phyloP scores from a whole-genome alignment of 2,329 filamentous ascomycete species.

The Periglandula ipomoeae region DNA sequence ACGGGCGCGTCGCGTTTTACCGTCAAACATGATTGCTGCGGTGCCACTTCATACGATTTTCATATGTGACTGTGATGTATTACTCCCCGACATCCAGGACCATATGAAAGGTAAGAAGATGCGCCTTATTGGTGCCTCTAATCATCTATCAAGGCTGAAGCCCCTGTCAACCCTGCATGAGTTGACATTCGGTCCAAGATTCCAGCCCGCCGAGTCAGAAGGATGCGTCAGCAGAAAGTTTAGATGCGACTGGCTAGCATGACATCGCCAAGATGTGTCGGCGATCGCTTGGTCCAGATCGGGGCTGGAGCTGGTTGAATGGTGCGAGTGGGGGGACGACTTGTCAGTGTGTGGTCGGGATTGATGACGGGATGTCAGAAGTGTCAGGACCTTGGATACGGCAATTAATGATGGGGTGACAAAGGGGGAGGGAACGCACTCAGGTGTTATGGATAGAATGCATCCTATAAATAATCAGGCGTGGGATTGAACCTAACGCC shows the following conservation, averaged over 20 bases:
- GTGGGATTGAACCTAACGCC: too few relatives aligned
- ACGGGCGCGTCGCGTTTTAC: neutral
- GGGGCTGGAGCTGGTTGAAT: slow-evolving; percentile 10
- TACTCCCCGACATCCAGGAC: neutral
- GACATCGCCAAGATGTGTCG: slow-evolving; percentile 16
- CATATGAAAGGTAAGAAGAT: neutral
- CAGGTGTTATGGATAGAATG: neutral
- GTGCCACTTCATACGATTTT: neutral
- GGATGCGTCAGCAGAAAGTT: slow-evolving; percentile 16
- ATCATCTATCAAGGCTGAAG: neutral
- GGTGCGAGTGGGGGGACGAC: neutral
- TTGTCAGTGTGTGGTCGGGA: slow-evolving; percentile 4
- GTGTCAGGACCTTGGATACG: neutral
- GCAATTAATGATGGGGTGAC: neutral
- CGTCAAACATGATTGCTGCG: neutral
- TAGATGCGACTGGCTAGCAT: slow-evolving; percentile 26
- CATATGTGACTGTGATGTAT: neutral
- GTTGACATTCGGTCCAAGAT: slow-evolving; percentile 11
- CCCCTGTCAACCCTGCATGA: slow-evolving; percentile 11
- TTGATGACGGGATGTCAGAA: neutral
- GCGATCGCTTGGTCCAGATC: slow-evolving; percentile 19
- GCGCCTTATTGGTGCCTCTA: neutral
- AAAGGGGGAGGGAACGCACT: neutral
- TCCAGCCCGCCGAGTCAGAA: slow-evolving; percentile 6
- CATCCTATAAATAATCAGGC: neutral